These are phyloP conservation scores for Euryodendron excelsum DNA, from an alignment of 148 eudicot genomes.

Conservation along the genomic window DNA sequence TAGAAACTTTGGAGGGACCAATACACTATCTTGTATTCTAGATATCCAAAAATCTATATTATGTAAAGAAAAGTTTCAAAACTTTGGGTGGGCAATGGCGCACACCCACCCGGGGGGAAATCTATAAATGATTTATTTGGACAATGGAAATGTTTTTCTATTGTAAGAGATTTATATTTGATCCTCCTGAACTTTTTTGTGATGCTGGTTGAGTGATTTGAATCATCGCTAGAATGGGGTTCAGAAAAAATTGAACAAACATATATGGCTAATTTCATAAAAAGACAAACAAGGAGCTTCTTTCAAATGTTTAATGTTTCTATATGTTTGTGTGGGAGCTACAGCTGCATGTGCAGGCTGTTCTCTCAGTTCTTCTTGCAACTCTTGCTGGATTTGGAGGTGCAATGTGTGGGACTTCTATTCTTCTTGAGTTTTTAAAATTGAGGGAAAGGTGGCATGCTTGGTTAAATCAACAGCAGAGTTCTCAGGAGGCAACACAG, in stretches of 20 bases:
- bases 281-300: not conserved
- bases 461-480: conserved; percentile 24
- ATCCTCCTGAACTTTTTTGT: not conserved
- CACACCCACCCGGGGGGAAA: too few relatives aligned
- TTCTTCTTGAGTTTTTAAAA: conserved; percentile 47
- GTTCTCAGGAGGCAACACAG: conserved; percentile 22
- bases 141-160: not conserved
- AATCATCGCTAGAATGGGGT: not conserved
- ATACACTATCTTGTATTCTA: too few relatives aligned
- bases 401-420: conserved; percentile 65
- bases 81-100: too few relatives aligned
- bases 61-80: too few relatives aligned
- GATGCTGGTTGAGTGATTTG: not conserved
- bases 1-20: too few relatives aligned
- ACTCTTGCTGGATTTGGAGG: conserved; percentile 86
- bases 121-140: not conserved
- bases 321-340: conserved; percentile 12
- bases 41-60: too few relatives aligned
- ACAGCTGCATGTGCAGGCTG: conserved; percentile 73
- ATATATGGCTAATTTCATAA: not conserved
- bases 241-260: not conserved
- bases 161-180: not conserved
- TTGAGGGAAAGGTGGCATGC: conserved; percentile 38
- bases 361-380: conserved; percentile 75
- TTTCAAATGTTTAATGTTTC: not conserved